These are phyloP conservation scores for Aspergillus fumigatiaffinis DNA, from an alignment of 2,329 filamentous ascomycete species.

Conservation along the genomic window DNA sequence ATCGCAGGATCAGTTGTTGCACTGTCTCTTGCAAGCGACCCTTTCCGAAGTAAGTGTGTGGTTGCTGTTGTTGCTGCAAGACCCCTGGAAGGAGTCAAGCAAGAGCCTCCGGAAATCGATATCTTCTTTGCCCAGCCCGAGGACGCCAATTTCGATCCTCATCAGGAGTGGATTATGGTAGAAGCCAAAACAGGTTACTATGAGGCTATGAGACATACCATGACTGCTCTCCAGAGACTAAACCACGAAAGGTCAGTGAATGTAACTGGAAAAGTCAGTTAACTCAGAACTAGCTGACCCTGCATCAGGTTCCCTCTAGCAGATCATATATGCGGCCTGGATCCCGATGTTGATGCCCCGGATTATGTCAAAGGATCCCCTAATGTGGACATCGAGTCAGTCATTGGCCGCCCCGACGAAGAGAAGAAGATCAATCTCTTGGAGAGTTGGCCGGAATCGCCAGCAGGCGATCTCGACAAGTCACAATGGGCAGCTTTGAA, in stretches of 20 bases:
- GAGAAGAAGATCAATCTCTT: conserved; percentile 52
- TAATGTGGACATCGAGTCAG: conserved; percentile 47
- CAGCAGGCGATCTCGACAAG: conserved; percentile 54
- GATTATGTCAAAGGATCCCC: conserved; percentile 51
- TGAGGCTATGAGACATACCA: conserved; percentile 69
- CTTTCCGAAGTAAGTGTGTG: conserved; percentile 62
- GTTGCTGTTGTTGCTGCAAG: conserved; percentile 71
- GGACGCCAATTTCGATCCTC: conserved; percentile 65
- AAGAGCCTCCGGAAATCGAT: conserved; percentile 68
- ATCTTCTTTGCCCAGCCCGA: conserved; percentile 63
- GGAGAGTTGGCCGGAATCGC: conserved; percentile 48
- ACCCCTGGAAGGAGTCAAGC: conserved; percentile 58
- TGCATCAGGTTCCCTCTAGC: conserved; percentile 41
- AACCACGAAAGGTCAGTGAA: conserved; percentile 47
- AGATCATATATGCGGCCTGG: conserved; percentile 40
- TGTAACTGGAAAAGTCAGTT: neutral
- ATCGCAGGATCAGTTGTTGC: conserved; percentile 54
- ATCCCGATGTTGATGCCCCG: conserved; percentile 45
- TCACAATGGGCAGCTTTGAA: conserved; percentile 68
- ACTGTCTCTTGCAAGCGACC: conserved; percentile 52
- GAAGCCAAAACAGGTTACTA: conserved; percentile 72
- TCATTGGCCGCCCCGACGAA: conserved; percentile 34
- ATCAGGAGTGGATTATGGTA: conserved; percentile 70
- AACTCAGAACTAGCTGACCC: conserved; percentile 4
- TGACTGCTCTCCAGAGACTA: conserved; percentile 68